A percentile compares a stretch with the other conserved stretches of the same genome.
Conservation (phyloP, 2,329 filamentous ascomycete species). For the Furcasterigmium furcatum region DNA sequence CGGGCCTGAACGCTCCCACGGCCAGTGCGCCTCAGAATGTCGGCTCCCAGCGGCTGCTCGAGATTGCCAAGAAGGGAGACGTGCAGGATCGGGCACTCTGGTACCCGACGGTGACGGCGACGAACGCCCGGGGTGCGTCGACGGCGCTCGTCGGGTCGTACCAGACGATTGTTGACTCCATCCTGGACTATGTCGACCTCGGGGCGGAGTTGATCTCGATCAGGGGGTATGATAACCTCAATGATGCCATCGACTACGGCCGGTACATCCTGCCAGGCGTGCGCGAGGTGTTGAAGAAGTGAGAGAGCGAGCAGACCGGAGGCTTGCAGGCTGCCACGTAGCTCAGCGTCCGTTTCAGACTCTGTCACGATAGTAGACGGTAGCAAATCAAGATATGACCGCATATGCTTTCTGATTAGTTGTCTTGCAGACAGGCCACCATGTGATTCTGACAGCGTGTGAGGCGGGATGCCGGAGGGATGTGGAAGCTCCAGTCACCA, state of each 20-base stretch:
- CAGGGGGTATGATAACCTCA: slow-evolving; percentile 58
- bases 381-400: too few relatives aligned
- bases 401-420: too few relatives aligned
- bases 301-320: slow-evolving; percentile 8
- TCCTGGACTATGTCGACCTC: slow-evolving; percentile 55
- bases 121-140: slow-evolving; percentile 55
- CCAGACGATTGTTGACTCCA: slow-evolving; percentile 49
- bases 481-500: too few relatives aligned
- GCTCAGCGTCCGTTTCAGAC: too few relatives aligned
- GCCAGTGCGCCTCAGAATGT: slow-evolving; percentile 50
- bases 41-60: slow-evolving; percentile 54
- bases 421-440: too few relatives aligned
- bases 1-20: slow-evolving; percentile 12
- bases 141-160: slow-evolving; percentile 55
- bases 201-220: slow-evolving; percentile 57
- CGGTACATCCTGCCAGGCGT: slow-evolving; percentile 51
- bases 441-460: too few relatives aligned
- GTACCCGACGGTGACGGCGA: slow-evolving; percentile 61
- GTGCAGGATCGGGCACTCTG: slow-evolving; percentile 60
- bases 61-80: slow-evolving; percentile 52
- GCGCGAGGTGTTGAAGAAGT: slow-evolving; percentile 28
- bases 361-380: too few relatives aligned
- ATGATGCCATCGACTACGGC: slow-evolving; percentile 58
- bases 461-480: too few relatives aligned
- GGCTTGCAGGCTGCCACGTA: too few relatives aligned